Conservation (phyloP, 345 rosid genomes). For the Mallotus nudiflorus region DNA sequence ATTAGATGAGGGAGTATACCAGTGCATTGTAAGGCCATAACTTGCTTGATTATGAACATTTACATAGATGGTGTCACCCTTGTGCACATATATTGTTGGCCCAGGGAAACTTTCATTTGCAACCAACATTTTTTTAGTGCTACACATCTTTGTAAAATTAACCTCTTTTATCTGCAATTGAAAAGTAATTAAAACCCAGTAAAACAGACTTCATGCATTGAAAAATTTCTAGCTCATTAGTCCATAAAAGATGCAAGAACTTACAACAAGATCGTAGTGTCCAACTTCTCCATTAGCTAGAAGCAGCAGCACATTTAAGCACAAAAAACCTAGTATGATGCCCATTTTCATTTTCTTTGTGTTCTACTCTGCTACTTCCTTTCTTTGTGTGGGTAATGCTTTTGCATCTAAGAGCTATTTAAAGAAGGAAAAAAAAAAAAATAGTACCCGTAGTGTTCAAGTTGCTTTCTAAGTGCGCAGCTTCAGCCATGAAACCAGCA, state of each 20-base stretch:
- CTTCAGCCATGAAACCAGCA: too few species aligned
- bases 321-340: background rate
- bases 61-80: conserved; percentile 43
- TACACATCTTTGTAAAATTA: conserved; percentile 25
- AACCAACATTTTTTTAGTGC: conserved; percentile 32
- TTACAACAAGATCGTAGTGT: conserved; percentile 15
- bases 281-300: background rate
- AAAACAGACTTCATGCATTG: background rate
- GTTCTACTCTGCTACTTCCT: background rate
- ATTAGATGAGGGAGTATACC: conserved; percentile 21
- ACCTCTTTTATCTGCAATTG: background rate
- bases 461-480: too few species aligned
- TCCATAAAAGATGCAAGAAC: background rate
- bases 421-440: too few species aligned
- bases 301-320: background rate
- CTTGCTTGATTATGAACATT: conserved; percentile 50
- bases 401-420: background rate
- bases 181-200: background rate
- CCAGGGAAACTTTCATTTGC: conserved; percentile 38
- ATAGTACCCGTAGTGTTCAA: background rate
- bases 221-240: background rate
- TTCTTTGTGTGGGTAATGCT: background rate
- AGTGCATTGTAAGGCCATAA: conserved; percentile 51
- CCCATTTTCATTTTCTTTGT: background rate
- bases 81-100: conserved; percentile 31